These are phyloP conservation scores for Arthrobotrys pseudoclavata DNA, from an alignment of 2,329 filamentous ascomycete genomes.

Conservation along the genomic window DNA sequence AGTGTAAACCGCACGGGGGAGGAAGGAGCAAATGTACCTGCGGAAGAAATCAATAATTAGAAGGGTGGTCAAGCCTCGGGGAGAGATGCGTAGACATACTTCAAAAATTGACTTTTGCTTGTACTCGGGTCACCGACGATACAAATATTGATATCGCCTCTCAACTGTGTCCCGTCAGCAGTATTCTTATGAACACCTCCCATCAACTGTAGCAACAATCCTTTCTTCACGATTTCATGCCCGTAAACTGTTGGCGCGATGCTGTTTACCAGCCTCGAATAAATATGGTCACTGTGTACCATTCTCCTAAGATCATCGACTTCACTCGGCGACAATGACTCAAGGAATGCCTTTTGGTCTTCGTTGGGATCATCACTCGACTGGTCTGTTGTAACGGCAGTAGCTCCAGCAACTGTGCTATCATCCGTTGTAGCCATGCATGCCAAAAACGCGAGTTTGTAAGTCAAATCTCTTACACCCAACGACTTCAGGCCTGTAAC, in stretches of 20 bases:
- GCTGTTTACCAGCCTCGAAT: slow-evolving; percentile 90
- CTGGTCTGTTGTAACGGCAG: slow-evolving; percentile 78
- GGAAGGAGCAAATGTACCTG: slow-evolving; percentile 90
- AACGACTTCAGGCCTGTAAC: slow-evolving; percentile 90
- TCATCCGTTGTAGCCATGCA: slow-evolving; percentile 96
- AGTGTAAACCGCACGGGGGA: slow-evolving; percentile 97
- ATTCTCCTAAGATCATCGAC: slow-evolving; percentile 92
- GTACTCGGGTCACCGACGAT: slow-evolving; percentile 97
- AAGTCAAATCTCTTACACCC: slow-evolving; percentile 94
- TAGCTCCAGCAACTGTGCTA: slow-evolving; percentile 79
- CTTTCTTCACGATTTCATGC: slow-evolving; percentile 98
- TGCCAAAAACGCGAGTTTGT: slow-evolving; percentile 93
- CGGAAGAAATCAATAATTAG: slow-evolving; percentile 66
- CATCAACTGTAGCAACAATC: slow-evolving; percentile 91
- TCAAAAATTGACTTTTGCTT: slow-evolving; percentile 97
- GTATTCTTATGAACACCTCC: slow-evolving; percentile 95
- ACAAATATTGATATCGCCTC: slow-evolving; percentile 98
- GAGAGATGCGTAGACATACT: slow-evolving; percentile 67
- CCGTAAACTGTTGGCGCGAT: slow-evolving; percentile 97
- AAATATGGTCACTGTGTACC: slow-evolving; percentile 96
- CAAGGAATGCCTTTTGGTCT: slow-evolving; percentile 82
- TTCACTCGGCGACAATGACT: slow-evolving; percentile 85
- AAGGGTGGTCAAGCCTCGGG: not conserved
- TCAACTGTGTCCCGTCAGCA: slow-evolving; percentile 91
- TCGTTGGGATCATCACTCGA: slow-evolving; percentile 61